phyloP scores from a whole-genome alignment of 2,329 filamentous ascomycete genomes.

The Ophiostoma novo-ulmi region DNA sequence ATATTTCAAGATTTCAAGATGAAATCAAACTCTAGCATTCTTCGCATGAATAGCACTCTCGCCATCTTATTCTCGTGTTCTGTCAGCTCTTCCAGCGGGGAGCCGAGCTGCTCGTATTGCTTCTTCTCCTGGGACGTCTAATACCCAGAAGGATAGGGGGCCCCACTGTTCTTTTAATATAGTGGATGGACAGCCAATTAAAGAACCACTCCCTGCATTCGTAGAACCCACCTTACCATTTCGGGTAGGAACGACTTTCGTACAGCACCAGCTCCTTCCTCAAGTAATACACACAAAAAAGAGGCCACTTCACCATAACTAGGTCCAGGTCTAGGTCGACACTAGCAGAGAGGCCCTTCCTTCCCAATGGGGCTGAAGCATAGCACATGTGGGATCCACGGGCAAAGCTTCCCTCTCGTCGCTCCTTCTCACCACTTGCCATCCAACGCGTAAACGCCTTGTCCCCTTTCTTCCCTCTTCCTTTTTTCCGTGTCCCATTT shows the following conservation, averaged over 20 bases:
- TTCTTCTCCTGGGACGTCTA: background rate
- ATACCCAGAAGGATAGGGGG: constrained; percentile 7
- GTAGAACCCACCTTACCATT: background rate
- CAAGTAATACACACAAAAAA: background rate
- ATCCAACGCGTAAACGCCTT: constrained; percentile 9
- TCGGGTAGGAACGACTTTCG: constrained; percentile 3
- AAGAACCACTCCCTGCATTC: background rate
- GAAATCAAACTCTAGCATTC: background rate
- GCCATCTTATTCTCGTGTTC: constrained; percentile 1
- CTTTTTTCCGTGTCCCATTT: background rate
- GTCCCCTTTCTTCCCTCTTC: constrained; percentile 14
- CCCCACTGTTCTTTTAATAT: constrained; percentile 5
- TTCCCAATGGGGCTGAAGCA: constrained; percentile 15
- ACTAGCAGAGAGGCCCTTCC: constrained; percentile 4
- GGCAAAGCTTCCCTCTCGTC: constrained; percentile 11
- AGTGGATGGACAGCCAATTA: background rate
- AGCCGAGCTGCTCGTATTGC: background rate
- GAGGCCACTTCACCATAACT: constrained; percentile 16
- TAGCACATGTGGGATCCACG: constrained; percentile 8
- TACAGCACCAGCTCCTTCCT: constrained; percentile 1
- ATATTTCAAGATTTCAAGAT: background rate
- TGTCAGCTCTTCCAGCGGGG: constrained; percentile 2
- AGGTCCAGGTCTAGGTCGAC: constrained; percentile 1
- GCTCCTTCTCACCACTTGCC: constrained; percentile 9
- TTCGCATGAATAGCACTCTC: background rate